Evolutionary conservation across 2,329 filamentous ascomycete species (phyloP).

Genomic region (Boeremia exigua): DNA sequence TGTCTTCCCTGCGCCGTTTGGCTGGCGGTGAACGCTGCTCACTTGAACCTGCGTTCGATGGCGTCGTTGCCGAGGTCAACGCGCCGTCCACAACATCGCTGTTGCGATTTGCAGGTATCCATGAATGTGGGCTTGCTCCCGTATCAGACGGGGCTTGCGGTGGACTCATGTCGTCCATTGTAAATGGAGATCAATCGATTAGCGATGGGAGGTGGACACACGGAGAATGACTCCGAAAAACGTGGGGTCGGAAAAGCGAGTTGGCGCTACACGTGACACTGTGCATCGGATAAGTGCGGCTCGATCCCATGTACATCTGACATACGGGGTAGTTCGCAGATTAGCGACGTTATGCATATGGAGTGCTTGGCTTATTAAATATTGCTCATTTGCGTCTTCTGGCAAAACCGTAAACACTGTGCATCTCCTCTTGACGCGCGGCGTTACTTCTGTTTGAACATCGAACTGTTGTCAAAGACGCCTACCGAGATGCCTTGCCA

Average conservation of each 20-base stretch:
- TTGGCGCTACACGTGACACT: background rate
- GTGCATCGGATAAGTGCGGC: conserved; percentile 1
- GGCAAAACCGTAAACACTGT: too few relatives aligned
- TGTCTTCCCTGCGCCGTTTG: conserved; percentile 43
- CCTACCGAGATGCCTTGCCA: too few relatives aligned
- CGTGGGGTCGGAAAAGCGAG: conserved; percentile 13
- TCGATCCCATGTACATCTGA: background rate
- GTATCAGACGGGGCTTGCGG: conserved; percentile 14
- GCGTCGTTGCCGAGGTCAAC: conserved; percentile 16
- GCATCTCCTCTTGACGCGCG: too few relatives aligned
- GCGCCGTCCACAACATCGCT: conserved; percentile 12
- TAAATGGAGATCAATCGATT: conserved; percentile 3
- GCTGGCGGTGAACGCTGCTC: conserved; percentile 33
- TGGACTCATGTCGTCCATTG: conserved; percentile 10
- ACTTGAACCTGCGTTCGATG: conserved; percentile 25
- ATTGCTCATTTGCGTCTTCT: too few relatives aligned
- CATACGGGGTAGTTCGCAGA: too few relatives aligned
- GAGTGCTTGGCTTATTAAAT: too few relatives aligned
- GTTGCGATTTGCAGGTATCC: conserved; percentile 20
- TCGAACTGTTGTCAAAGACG: too few relatives aligned
- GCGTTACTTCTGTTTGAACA: too few relatives aligned
- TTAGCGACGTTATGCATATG: too few relatives aligned
- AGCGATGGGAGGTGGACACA: conserved; percentile 13
- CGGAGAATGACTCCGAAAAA: conserved; percentile 12
- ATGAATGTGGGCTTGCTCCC: conserved; percentile 15